Percentiles rank a stretch among this genome's conserved stretches.
Evolutionary conservation across 2,329 filamentous ascomycete genomes (phyloP).

Genomic region (Xylaria sp.): DNA sequence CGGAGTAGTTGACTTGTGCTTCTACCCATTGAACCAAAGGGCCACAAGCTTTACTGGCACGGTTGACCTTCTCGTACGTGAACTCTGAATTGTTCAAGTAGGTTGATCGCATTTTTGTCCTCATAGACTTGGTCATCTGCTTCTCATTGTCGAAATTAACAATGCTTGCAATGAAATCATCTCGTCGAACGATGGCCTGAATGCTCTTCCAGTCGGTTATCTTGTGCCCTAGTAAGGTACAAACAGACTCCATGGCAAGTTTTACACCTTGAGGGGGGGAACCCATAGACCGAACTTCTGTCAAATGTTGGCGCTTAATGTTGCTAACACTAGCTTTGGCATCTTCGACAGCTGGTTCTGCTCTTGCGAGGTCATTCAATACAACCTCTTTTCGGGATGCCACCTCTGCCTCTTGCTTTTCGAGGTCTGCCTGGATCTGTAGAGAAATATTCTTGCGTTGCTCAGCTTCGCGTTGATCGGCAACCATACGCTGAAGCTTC

Average conservation of each 20-base stretch:
- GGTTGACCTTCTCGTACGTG: slow-evolving; percentile 95
- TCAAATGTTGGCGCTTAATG: slow-evolving; percentile 97
- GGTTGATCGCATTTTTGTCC: slow-evolving; percentile 90
- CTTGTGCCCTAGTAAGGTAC: slow-evolving; percentile 91
- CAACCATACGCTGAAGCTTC: slow-evolving; percentile 96
- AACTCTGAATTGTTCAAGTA: slow-evolving; percentile 95
- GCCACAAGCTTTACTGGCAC: slow-evolving; percentile 95
- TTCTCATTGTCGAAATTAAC: slow-evolving; percentile 96
- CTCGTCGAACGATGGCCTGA: slow-evolving; percentile 85
- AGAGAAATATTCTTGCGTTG: slow-evolving; percentile 88
- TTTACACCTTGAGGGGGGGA: slow-evolving; percentile 91
- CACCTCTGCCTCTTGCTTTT: slow-evolving; percentile 90
- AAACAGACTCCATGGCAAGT: slow-evolving; percentile 94
- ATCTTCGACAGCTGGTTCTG: slow-evolving; percentile 91
- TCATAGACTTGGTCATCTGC: slow-evolving; percentile 87
- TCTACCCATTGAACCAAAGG: slow-evolving; percentile 97
- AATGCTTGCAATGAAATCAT: slow-evolving; percentile 98
- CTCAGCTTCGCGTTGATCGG: slow-evolving; percentile 93
- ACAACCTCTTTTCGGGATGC: slow-evolving; percentile 85
- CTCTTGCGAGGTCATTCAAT: slow-evolving; percentile 84
- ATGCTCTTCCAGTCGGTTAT: slow-evolving; percentile 92
- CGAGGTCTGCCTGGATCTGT: slow-evolving; percentile 86
- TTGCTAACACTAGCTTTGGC: slow-evolving; percentile 97
- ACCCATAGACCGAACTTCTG: slow-evolving; percentile 96
- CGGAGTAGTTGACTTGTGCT: slow-evolving; percentile 97